Base-by-base conservation (phyloP, 1,139 yeast species). In the Geotrichum restrictum region DNA sequence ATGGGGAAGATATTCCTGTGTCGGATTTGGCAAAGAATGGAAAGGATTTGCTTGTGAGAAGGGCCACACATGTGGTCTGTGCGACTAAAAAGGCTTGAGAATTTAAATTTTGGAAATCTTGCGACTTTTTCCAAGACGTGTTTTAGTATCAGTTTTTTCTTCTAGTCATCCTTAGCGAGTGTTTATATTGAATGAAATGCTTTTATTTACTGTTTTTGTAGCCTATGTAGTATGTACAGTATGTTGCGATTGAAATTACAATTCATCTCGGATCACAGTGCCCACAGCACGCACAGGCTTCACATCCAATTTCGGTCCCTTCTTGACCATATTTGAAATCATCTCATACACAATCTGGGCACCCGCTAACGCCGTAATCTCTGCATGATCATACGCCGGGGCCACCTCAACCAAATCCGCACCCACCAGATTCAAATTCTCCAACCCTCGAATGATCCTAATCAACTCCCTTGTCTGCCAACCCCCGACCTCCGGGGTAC, bases 401-500 rank as follows among this genome's bases (percentile, higher is more conserved):
- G 85, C 74, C 5, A 85, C 93, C 66, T 85, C 93, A 19, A 85
- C 93, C 32, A 85, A 72, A 65, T 85, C 94, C 4, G 85, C 91
- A 41, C 93, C 94, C 36, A 85, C 88, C 31, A 85, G 60, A 56
- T 81, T 80, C 62, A 85, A 72, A 10, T 69, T 69, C 21, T 82
- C 85, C 41, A 85, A 67, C 8, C 74, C 74, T 59, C 91, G 74
- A 56, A 85, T 69, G 29, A 85, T 74, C 55, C 81, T 74, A 52
- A 85, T 75, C 55, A 85, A 74, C 65, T 85, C 94, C 55, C 94
- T 74, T n/a, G 91, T 84, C 49, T 84, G 71, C 78, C 88, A 79
- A 52, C 94, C 94, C 53, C 94, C 94, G 3, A 85, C 83, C 67
- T 85, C 94, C 57, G 83, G 87, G 3, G 94, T 85, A 8, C 94